Evolutionary conservation across 441 rosid genomes (phyloP), one percentile per base, ranked within the genome.

Genomic region (Eutrema salsugineum): DNA sequence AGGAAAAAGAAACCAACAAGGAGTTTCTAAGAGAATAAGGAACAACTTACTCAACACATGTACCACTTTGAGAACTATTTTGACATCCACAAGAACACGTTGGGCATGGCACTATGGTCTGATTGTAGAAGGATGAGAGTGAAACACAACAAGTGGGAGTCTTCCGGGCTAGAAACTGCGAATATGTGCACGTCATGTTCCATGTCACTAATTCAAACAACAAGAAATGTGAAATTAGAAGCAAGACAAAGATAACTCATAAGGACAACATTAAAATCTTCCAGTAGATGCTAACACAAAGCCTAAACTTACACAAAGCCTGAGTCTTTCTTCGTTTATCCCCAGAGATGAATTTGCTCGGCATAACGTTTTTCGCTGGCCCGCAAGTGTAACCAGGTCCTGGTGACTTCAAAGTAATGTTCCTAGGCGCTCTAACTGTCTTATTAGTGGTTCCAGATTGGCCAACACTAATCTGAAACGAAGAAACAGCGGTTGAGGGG

Each of bases 301-400:
- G 11, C 5, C 8, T 16, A 49, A 17, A 83, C 98, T 84, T 90
- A 90, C 98, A 75, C 85, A 82, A 32, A 71, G 97, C 97, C 71
- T 85, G 90, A n/a, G 97, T 90, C 50, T 77, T 73, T 80, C 98
- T 87, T 76, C 87, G 83, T 62, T 83, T 82, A 80, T 93, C 97
- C 1, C 77, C 3, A 30, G 84, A 60, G 20, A 80, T 14, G 60
- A 82, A 90, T 83, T 42, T 85, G 69, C 69, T 87, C 2, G 95
- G 86, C 17, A 5, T 64, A 57, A 90, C 97, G 2, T 71, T 56
- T 71, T 83, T 83, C 1, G 84, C 91, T 0, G 83, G 88, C 1
- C 91, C 87, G 20, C 98, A 93, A 20, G 93, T 86, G 53, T 90
- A 90, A 57, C 98, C 98, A 5, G 93, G 97, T 32, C 95, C 98